Evolutionary conservation across 2,329 filamentous ascomycete species (phyloP).

Genomic region (Trichoderma semiorbis): DNA sequence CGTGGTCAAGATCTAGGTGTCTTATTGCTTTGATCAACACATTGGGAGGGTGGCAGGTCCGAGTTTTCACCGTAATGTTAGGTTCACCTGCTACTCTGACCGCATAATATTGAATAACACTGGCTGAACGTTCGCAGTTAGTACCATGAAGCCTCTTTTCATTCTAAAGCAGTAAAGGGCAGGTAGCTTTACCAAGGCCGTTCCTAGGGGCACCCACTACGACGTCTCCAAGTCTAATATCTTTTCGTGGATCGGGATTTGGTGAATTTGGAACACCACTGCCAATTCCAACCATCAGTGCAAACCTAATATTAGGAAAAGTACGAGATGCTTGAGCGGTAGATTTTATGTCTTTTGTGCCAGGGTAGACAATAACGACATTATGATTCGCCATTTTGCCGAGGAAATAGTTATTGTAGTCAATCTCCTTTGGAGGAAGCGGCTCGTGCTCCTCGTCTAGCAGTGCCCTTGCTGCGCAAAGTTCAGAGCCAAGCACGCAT

Average conservation of each 20-base stretch:
- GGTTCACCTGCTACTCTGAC: too few relatives aligned
- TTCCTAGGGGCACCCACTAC: neutral
- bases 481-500: neutral
- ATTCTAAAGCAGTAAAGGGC: neutral
- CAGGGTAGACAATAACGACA: neutral
- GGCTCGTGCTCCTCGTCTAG: neutral
- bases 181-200: neutral
- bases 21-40: neutral
- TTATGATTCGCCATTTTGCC: neutral
- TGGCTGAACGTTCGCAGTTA: neutral
- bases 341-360: fast-evolving
- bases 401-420: neutral
- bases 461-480: neutral
- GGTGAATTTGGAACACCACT: neutral
- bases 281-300: neutral
- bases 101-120: neutral
- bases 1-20: neutral
- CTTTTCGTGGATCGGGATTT: neutral
- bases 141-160: neutral
- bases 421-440: neutral
- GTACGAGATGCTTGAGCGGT: neutral
- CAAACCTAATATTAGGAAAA: neutral
- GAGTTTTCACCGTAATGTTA: too few relatives aligned
- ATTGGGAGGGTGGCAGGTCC: too few relatives aligned
- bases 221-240: neutral